Base-by-base conservation (phyloP, 2,329 filamentous ascomycete species). In the Beauveria rudraprayagi region DNA sequence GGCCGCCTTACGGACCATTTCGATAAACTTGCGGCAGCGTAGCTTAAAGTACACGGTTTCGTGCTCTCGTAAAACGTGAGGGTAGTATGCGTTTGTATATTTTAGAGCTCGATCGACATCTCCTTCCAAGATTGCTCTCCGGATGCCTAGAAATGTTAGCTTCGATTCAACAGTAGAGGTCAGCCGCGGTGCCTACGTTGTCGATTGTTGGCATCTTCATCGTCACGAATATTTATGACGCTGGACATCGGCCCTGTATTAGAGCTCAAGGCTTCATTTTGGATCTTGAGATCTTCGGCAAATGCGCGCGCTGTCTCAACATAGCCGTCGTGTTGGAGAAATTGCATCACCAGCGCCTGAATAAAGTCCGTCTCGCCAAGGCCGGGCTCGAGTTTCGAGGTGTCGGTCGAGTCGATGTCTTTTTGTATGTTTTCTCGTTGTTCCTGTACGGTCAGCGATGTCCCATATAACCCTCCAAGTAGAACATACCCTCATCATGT, bases 281-380 rank as follows among this genome's bases (percentile, higher is more conserved):
- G 90, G 17, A 82, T 77, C 59, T 84, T 82, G 28, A 96, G 85
- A 69, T 97, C 93, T 67, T 88, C 82, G 3, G 90, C 86, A 78
- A 99, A 97, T 0, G 91, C 91, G 65, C 87, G 85, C 9, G 92
- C 92, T 0, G 93, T 96, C 66, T 97, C 93, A 8, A 97, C 88
- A 67, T 97, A 97, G 62, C 94, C 94, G 68, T 97, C 94, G 67
- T 97, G 93, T 43, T 92, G 90, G 16, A 99, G 78, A 66, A 96
- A 97, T 73, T 97, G 92, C 44, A 92, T 81, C 19, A 87, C 82
- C 61, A 97, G 78, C 67, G 89, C 84, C 70, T 97, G 92, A 43
- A 96, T 85, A 53, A 97, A 80, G 28, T 89, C 81, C 1, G 85
- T 87, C 73, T 97, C 93, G 63, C 83, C 84, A 64, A 90, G 77